Percentiles rank a stretch among this genome's conserved stretches.
Conservation (phyloP, 352 stramenopile genomes). For the Globisporangium nagaii region DNA sequence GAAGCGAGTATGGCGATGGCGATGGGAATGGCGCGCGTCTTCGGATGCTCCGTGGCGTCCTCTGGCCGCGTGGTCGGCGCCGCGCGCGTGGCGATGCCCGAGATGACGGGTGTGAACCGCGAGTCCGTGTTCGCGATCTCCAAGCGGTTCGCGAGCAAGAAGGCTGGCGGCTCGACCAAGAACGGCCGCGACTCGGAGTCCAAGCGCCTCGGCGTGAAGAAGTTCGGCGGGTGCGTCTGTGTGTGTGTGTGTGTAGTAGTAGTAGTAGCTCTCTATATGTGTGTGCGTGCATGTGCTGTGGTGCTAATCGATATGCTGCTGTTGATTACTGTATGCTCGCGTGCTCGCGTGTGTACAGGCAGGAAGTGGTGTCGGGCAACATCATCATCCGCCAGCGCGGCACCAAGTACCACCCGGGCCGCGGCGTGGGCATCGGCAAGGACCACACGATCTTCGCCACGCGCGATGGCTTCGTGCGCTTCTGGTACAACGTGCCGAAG, state of each 20-base stretch:
- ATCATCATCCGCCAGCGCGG: conserved; percentile 98
- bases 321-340: background rate
- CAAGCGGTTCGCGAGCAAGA: conserved; percentile 91
- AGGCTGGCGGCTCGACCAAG: conserved; percentile 95
- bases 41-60: conserved; percentile 22
- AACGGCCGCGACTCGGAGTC: conserved; percentile 97
- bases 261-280: too few species aligned
- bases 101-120: conserved; percentile 11
- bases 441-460: conserved; percentile 93
- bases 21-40: conserved; percentile 66
- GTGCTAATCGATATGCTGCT: conserved; percentile 1
- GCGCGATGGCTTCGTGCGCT: conserved; percentile 85
- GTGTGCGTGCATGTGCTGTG: background rate
- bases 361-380: conserved; percentile 90
- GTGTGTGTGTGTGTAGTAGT: background rate
- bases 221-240: conserved; percentile 85
- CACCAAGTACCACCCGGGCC: conserved; percentile 93
- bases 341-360: conserved; percentile 20
- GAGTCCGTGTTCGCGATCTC: conserved; percentile 51
- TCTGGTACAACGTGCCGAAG: conserved; percentile 86
- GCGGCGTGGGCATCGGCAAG: conserved; percentile 92
- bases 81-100: conserved; percentile 5
- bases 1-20: conserved; percentile 58
- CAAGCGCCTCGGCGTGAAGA: conserved; percentile 96
- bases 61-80: conserved; percentile 21